Evolutionary conservation across 2,329 filamentous ascomycete genomes (phyloP), one percentile per base, ranked within the genome.

Genomic region (Colletotrichum coccodes): DNA sequence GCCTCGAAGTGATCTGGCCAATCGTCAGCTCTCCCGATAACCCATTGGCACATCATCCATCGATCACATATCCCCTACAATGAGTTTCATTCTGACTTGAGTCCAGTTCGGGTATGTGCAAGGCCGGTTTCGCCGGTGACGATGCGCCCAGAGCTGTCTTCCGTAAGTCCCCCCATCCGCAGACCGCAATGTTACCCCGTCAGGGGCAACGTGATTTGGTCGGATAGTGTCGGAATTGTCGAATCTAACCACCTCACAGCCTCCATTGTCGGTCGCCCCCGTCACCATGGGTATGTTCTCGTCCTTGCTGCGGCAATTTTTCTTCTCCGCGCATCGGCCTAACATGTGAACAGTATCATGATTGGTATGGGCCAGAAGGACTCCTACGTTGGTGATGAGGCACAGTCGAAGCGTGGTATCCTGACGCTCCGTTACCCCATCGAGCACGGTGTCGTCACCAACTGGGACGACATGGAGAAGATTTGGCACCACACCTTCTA

Each of bases 381-480:
- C 91, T 98, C 96, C 73, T 99, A 99, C 83, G 96, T 99, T 79
- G 96, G 96, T 90, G 96, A 99, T 88, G 96, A 99, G 90, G 96
- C 96, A 87, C 96, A 99, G 90, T 99, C 96, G 84, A 99, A 99
- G 95, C 95, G 96, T 96, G 96, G 96, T 97, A 98, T 99, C 88
- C 91, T 99, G 79, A 98, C 95, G 74, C 91, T 99, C 83, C 92
- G 96, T 89, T 99, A 99, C 88, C 96, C 96, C 83, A 99, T 99
- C 84, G 96, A 99, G 91, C 96, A 99, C 92, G 96, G 96, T 96
- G 96, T 99, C 80, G 96, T 99, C 83, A 99, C 96, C 88, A 98
- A 98, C 94, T 99, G 96, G 96, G 96, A 99, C 85, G 96, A 98
- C 86, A 98, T 98, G 96, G 96, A 98, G 90, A 98, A 98, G 92